Evolutionary conservation across 805 yeast species (phyloP), one percentile per base, ranked within the genome.

Genomic region (Kuraishia hungarica): DNA sequence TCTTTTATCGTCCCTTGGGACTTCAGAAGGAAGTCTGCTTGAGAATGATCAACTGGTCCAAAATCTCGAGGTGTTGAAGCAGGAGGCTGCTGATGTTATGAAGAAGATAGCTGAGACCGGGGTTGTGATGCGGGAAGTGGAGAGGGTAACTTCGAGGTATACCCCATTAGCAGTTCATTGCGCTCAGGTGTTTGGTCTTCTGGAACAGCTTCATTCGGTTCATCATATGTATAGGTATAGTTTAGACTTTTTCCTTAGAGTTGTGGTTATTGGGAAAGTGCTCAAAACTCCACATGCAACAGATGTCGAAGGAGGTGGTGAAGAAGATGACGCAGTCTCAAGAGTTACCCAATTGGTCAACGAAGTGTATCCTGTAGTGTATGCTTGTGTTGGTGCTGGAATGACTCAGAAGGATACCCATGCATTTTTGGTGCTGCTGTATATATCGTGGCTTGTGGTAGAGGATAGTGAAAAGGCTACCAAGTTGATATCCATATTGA

Each of bases 21-120:
- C 76, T 5, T 71, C 87, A 0, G 72, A 76, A 21, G 86, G 87
- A 0, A 80, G 78, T 54, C 76, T 92, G 22, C 71, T 92, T 35
- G 96, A 90, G 5, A 83, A 87, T 65, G 83, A 83, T 54, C 74
- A 70, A 0, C 68, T 91, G 2, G 65, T 88, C 19, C 68, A 73
- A 4, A 80, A 86, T 1, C 71, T 92, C 52, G 94, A 87, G 60
- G 65, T 62, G 0, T 68, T 93, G 53, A 92, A 93, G 63, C 57
- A 64, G 0, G 91, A 91, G 60, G 73, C 96, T 0, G 60, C 58
- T 0, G 75, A 76, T 19, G 77, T 89, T 17, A 78, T 79, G 43
- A 55, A 55, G 1, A 83, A 85, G 63, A 74, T 87, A 56, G 60
- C 58, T 1, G 84, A 84, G 54, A 80, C 92, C 0, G 72, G 72